Evolutionary conservation across 2,329 filamentous ascomycete genomes (phyloP), one percentile per base, ranked within the genome.

Genomic region (Sclerotinia trifoliorum): DNA sequence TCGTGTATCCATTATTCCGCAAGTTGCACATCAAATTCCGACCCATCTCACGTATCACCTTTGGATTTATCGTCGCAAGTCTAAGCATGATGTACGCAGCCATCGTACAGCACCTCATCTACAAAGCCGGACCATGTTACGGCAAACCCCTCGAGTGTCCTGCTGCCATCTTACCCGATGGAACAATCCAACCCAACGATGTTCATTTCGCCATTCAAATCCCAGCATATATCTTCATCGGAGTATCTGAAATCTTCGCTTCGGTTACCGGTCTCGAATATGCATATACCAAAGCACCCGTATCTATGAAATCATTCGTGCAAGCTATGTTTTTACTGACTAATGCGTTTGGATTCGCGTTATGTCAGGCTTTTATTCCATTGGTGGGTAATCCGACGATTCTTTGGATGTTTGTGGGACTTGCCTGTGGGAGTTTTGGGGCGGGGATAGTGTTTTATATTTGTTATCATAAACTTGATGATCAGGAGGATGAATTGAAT

Each of bases 231-330:
- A 78, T 85, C 17, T 78, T 88, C 6, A 81, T 84, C 57, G 85
- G 82, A 69, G 81, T 86, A 71, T 85, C 84, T 0, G 85, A 87
- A 76, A 86, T 86, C 72, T 84, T 86, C 72, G 82, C 83, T 2
- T 84, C 81, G 17, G 81, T 87, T 63, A 86, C 85, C 1, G 88
- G 88, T 3, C 86, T 90, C 71, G 90, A 93, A 77, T 92, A 92
- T 71, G 90, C 91, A 55, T 93, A 88, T 80, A 89, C 88, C 77
- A 92, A 92, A 80, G 90, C 90, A 0, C 91, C 90, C 46, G 86
- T 85, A 74, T 92, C 91, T 80, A 93, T 94, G 91, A 89, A 90
- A 73, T 90, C 88, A 0, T 84, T 93, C 39, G 88, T 93, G 74
- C 83, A 85, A 78, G 86, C 86, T 26, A 82, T 92, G 74, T 89